Percentiles rank a stretch among this genome's conserved stretches.
These are phyloP conservation scores for Mucor circinelloides DNA, from an alignment of 371 early-diverging fungal genomes.

Conservation along the genomic window DNA sequence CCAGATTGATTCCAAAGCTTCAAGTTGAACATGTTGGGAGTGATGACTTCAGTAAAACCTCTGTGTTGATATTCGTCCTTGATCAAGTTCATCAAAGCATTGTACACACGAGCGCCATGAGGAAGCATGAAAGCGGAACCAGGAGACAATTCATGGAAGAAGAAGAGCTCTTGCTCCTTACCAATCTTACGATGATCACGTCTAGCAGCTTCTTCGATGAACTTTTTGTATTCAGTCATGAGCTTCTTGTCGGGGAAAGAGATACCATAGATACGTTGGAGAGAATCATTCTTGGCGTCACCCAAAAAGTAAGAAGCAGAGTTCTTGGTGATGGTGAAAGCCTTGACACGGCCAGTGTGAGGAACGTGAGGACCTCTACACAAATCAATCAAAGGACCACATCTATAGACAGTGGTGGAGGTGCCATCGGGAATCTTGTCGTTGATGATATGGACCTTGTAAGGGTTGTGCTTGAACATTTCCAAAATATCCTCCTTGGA, in stretches of 20 bases:
- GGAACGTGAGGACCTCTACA: conserved; percentile 99
- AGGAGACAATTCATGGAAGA: conserved; percentile 96
- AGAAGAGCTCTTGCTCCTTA: conserved; percentile 94
- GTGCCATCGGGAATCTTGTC: conserved; percentile 95
- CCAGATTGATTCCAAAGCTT: conserved; percentile 99
- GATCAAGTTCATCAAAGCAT: conserved; percentile 89
- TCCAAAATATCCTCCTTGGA: conserved; percentile 93
- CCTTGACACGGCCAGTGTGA: conserved; percentile 93
- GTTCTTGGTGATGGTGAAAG: conserved; percentile 95
- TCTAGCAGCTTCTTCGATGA: conserved; percentile 95
- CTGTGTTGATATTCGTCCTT: conserved; percentile 74
- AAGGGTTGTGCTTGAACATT: conserved; percentile 98
- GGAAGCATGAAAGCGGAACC: conserved; percentile 98
- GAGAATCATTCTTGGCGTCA: conserved; percentile 94
- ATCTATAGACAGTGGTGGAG: conserved; percentile 97
- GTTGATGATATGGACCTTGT: conserved; percentile 93
- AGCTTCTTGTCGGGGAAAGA: conserved; percentile 98
- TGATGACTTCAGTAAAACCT: conserved; percentile 94
- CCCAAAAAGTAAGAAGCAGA: conserved; percentile 99
- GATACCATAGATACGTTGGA: conserved; percentile 99
- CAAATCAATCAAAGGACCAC: conserved; percentile 98
- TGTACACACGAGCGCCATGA: conserved; percentile 96
- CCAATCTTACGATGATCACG: conserved; percentile 99
- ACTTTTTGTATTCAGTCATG: conserved; percentile 93
- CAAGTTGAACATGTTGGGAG: conserved; percentile 96